phyloP scores from a whole-genome alignment of 75 land plant species.

The Pinus taeda region DNA sequence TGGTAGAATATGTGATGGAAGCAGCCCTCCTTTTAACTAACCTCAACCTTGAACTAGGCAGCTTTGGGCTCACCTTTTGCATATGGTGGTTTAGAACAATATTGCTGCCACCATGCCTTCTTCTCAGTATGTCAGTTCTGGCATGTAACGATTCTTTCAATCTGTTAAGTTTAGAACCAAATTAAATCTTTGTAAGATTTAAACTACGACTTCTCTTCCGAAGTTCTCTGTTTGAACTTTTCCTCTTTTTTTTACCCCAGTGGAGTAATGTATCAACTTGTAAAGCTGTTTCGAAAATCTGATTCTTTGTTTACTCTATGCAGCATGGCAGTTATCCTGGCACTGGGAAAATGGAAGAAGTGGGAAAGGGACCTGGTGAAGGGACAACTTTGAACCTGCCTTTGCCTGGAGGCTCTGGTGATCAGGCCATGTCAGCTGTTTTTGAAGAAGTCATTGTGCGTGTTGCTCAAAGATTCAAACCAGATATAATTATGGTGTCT shows the following conservation, averaged over 20 bases:
- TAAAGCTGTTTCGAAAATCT: neutral
- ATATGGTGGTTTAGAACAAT: neutral
- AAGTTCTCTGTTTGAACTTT: no score
- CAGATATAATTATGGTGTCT: conserved; percentile 94
- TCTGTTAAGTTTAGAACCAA: no score
- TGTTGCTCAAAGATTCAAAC: conserved; percentile 86
- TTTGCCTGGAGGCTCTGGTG: conserved; percentile 95
- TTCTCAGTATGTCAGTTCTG: neutral
- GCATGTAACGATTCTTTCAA: neutral
- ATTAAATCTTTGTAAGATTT: no score
- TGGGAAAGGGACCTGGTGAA: conserved; percentile 87
- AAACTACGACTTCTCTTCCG: no score
- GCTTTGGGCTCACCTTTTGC: no score
- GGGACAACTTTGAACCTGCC: conserved; percentile 92
- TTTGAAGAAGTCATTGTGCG: conserved; percentile 93
- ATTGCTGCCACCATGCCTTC: neutral
- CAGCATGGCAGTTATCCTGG: conserved; percentile 98
- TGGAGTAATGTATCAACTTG: neutral
- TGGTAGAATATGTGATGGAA: no score
- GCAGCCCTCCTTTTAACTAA: neutral
- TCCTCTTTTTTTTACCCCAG: no score
- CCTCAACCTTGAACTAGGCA: neutral
- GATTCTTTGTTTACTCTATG: neutral
- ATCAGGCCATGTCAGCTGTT: conserved; percentile 66
- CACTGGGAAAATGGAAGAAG: conserved; percentile 82